These are phyloP conservation scores for Aspergillus thermomutatus DNA, from an alignment of 2,329 filamentous ascomycete species.

Conservation along the genomic window DNA sequence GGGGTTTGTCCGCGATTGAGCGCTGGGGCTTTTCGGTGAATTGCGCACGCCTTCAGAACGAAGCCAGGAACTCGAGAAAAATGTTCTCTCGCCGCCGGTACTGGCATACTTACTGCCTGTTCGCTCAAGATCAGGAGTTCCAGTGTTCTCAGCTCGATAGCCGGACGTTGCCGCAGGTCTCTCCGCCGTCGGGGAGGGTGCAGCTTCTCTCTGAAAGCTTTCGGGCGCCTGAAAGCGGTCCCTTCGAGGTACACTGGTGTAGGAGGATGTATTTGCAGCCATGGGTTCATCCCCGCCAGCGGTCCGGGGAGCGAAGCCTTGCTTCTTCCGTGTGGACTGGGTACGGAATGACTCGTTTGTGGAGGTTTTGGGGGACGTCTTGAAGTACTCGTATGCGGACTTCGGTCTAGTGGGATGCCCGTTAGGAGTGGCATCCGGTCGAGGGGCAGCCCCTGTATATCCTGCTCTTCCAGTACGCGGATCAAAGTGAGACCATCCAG, in stretches of 20 bases:
- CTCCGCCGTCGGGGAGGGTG: conserved; percentile 40
- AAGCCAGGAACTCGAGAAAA: conserved; percentile 50
- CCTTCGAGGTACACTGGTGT: conserved; percentile 34
- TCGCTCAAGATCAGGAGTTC: conserved; percentile 46
- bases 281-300: conserved; percentile 59
- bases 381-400: conserved; percentile 40
- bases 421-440: conserved; percentile 19
- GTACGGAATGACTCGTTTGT: conserved; percentile 34
- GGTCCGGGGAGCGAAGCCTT: conserved; percentile 57
- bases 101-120: conserved; percentile 54
- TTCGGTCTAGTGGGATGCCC: conserved; percentile 29
- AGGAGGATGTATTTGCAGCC: conserved; percentile 52
- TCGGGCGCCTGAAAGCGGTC: conserved; percentile 31
- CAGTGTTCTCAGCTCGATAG: conserved; percentile 24
- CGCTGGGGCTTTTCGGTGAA: conserved; percentile 38
- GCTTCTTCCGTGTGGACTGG: conserved; percentile 48
- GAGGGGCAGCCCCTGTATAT: conserved; percentile 18
- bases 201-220: conserved; percentile 33
- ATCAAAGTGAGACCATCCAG: conserved; percentile 41
- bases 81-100: conserved; percentile 55
- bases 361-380: conserved; percentile 29
- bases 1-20: conserved; percentile 34
- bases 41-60: conserved; percentile 54
- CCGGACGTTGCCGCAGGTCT: conserved; percentile 37
- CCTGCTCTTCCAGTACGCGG: conserved; percentile 33